Percentiles rank a stretch among this genome's conserved stretches.
Evolutionary conservation across 108 stramenopile genomes (phyloP).

Genomic region (Epithemia pelagica): DNA sequence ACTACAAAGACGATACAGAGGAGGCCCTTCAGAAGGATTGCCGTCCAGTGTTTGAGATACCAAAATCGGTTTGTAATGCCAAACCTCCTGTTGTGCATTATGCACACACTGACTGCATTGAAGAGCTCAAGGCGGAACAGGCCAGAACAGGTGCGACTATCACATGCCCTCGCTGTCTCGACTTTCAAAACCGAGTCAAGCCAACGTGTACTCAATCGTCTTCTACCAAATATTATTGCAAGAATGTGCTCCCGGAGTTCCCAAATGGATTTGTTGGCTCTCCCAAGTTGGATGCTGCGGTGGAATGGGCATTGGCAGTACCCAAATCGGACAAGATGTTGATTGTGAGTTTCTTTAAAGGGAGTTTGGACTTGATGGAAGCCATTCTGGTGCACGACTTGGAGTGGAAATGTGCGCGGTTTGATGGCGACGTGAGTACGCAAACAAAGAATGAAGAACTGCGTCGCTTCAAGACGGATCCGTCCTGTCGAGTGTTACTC

Average conservation of each 20-base stretch:
- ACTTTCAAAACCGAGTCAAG: constrained; percentile 18
- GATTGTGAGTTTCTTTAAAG: constrained; percentile 34
- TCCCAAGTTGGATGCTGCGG: constrained; percentile 27
- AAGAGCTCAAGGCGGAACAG: constrained; percentile 9
- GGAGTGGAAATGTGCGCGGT: constrained; percentile 27
- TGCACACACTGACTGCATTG: constrained; percentile 23
- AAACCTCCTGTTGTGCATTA: constrained; percentile 2
- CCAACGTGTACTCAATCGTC: too few species aligned
- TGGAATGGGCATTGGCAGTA: constrained; percentile 23
- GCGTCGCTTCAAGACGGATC: constrained; percentile 24
- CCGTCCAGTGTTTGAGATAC: constrained; percentile 10
- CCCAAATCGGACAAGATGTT: constrained; percentile 34
- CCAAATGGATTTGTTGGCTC: constrained; percentile 30
- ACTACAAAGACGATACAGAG: constrained; percentile 11
- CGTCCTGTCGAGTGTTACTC: constrained; percentile 24
- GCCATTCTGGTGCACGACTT: constrained; percentile 28
- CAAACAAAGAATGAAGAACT: constrained; percentile 19
- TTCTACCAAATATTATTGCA: neutral
- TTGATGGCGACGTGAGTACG: constrained; percentile 36
- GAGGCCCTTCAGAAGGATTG: constrained; percentile 10
- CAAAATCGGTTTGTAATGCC: constrained; percentile 18
- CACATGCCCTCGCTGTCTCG: constrained; percentile 26
- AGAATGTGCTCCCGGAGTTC: constrained; percentile 1
- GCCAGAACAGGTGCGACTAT: neutral
- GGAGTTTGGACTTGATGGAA: constrained; percentile 33